Evolutionary conservation across 345 rosid genomes (phyloP).

Genomic region (Moricandia moricandioides): DNA sequence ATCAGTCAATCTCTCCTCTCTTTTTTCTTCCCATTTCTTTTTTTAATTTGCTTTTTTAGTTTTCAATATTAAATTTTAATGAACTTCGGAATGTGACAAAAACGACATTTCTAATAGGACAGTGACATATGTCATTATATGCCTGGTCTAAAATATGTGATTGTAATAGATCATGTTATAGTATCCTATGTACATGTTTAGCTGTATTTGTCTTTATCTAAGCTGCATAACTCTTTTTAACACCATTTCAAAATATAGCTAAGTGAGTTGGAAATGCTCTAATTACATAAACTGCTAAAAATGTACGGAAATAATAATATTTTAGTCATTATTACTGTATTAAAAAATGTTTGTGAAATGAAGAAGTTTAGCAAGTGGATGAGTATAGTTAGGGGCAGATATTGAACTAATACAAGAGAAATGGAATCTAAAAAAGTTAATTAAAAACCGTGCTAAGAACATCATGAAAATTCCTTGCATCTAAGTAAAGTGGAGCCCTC

Average conservation of each 20-base stretch:
- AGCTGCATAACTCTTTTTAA: not conserved
- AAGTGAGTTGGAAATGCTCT: not conserved
- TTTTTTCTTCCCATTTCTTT: not conserved
- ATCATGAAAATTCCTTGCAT: conserved; percentile 28
- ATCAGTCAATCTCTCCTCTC: not conserved
- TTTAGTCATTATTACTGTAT: not conserved
- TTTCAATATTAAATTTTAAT: not conserved
- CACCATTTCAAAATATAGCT: not conserved
- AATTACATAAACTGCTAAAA: not conserved
- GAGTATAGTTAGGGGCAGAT: not conserved
- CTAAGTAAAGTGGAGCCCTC: conserved; percentile 28
- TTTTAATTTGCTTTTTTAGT: not conserved
- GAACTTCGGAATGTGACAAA: conserved; percentile 24
- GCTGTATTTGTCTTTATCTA: not conserved
- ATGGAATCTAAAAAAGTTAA: conserved; percentile 11
- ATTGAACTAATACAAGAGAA: not conserved
- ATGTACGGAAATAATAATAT: not conserved
- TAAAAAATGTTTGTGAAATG: not conserved
- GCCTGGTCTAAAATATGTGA: conserved; percentile 9
- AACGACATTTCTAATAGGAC: conserved; percentile 21
- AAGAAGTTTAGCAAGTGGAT: conserved; percentile 11
- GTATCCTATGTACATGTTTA: conserved; percentile 18
- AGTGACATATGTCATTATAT: conserved; percentile 26
- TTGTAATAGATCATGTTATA: not conserved
- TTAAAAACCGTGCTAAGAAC: conserved; percentile 6